Evolutionary conservation across 352 stramenopile genomes (phyloP), one percentile per base, ranked within the genome.

Genomic region (Phytophthora pinifolia): DNA sequence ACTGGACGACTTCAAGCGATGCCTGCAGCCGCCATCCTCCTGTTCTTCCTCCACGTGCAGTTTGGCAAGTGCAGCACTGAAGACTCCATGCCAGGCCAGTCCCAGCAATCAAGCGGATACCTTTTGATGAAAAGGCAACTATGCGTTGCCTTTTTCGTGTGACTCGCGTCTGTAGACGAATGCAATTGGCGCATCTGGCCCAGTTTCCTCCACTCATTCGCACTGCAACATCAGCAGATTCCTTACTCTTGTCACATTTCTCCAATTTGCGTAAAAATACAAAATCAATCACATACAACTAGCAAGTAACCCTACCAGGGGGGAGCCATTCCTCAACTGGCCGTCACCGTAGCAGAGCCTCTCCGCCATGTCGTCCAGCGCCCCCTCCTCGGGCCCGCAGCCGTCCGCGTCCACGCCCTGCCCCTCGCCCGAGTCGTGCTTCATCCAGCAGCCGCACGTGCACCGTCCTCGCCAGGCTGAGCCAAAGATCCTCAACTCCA

Each of bases 401-500:
- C 46, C 76, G 33, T 48, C 69, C 20, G 46, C 15, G 0, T 76
- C 75, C 51, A 59, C 53, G 36, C 54, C 72, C 9, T 90, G 79
- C 59, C 14, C 77, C 14, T 65, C 72, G 17, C 75, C 77, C 4
- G 65, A 76, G 25, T 73, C 70, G 39, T 90, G 80, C 72, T 90
- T 88, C 50, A 63, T 90, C 51, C 76, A 87, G 65, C 60, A 71
- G 18, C 59, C 73, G 36, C 80, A 90, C 67, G 73, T 86, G 36
- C 80, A 91, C 38, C 80, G 78, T 34, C 69, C 74, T 22, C 68
- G 72, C 53, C 79, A 68, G 49, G 42, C 60, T 9, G 70, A 86
- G 70, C 79, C 79, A 35, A 92, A 93, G 62, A 97, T 97, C 67
- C 79, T 97, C 29, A 89, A 97, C 70, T 92, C 79, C 25, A 93